Evolutionary conservation across 179 eudicot genomes (phyloP).

Genomic region (Beta lomatogona): DNA sequence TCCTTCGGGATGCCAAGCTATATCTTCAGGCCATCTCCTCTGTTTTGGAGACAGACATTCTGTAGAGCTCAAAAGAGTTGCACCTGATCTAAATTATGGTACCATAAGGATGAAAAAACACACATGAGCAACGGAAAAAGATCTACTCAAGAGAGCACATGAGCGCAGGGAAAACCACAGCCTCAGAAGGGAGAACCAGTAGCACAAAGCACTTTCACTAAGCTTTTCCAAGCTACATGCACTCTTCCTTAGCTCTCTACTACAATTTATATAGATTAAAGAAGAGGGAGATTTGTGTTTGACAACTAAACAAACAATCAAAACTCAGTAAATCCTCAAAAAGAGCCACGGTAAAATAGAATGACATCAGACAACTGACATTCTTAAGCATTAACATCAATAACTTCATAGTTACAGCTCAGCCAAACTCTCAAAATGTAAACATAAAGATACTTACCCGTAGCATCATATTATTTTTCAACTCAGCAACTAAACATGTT

Average conservation of each 20-base stretch:
- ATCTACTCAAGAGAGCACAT: background rate
- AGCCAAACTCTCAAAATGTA: background rate
- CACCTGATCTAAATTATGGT: slow-evolving; percentile 64
- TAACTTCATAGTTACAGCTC: background rate
- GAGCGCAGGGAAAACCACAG: background rate
- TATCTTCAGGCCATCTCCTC: slow-evolving; percentile 99
- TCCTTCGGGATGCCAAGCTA: slow-evolving; percentile 98
- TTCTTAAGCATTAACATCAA: background rate
- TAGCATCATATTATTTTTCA: background rate
- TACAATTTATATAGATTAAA: no score
- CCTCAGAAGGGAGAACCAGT: background rate
- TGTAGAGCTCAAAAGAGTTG: slow-evolving; percentile 64
- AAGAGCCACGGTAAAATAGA: background rate
- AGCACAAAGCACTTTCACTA: slow-evolving; percentile 5
- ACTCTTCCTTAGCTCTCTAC: background rate
- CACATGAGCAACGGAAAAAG: slow-evolving; percentile 5
- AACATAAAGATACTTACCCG: background rate
- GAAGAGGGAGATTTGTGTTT: no score
- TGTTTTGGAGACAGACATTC: slow-evolving; percentile 74
- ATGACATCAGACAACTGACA: background rate
- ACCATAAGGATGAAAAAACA: slow-evolving; percentile 25
- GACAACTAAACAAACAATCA: background rate
- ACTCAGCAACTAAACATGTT: background rate
- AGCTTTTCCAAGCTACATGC: background rate
- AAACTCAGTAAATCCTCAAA: background rate